Evolutionary conservation across 2,329 filamentous ascomycete species (phyloP).

Genomic region (Dendrostoma leiphaemia): DNA sequence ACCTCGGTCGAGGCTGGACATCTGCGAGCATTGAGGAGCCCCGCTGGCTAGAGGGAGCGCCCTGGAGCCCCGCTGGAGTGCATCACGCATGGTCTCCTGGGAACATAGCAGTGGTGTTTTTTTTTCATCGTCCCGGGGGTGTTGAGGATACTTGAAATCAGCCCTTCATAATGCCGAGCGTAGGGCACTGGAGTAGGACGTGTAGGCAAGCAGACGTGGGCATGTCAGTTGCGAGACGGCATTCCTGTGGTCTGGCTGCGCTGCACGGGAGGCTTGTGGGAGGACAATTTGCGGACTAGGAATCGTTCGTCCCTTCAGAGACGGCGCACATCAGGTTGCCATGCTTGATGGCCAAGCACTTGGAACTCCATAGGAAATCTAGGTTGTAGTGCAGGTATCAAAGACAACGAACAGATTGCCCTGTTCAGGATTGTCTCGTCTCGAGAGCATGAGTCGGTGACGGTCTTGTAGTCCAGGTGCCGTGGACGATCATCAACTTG

Average conservation of each 20-base stretch:
- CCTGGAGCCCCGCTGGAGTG: slow-evolving; percentile 13
- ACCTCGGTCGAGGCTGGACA: slow-evolving; percentile 3
- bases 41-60: background rate
- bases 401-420: too few relatives aligned
- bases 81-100: background rate
- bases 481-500: too few relatives aligned
- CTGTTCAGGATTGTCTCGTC: too few relatives aligned
- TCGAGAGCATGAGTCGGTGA: too few relatives aligned
- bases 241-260: background rate
- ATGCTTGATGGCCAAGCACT: background rate
- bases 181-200: slow-evolving; percentile 10
- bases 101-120: background rate
- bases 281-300: too few relatives aligned
- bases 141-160: slow-evolving; percentile 10
- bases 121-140: background rate
- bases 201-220: background rate
- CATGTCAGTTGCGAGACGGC: background rate
- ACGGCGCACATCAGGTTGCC: background rate
- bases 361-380: background rate
- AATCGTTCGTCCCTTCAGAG: background rate
- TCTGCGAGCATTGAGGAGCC: background rate
- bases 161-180: slow-evolving; percentile 19
- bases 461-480: too few relatives aligned
- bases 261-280: background rate
- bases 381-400: too few relatives aligned